Evolutionary conservation across 352 stramenopile species (phyloP), one percentile per base, ranked within the genome.

Genomic region (Pythium brachiatum): DNA sequence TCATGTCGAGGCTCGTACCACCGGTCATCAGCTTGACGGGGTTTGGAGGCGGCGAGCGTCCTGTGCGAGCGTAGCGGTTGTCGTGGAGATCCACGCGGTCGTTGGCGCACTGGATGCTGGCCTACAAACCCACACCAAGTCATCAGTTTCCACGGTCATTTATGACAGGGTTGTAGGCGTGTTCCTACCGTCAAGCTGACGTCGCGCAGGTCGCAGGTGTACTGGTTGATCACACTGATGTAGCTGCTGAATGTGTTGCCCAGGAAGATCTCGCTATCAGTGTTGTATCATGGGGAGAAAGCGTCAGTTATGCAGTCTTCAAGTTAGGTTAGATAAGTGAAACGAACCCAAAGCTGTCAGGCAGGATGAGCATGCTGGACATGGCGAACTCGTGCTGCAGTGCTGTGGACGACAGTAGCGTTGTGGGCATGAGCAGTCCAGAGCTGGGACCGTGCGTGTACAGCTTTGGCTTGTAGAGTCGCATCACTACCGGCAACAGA

Each of bases 221-320:
- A 95, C 56, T 88, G 86, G 70, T 97, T 97, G 55, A 97, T 92
- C 20, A 97, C 89, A 58, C 81, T 94, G 70, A 97, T 96, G 73
- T 97, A 97, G 72, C 88, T 96, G 74, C 86, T 95, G 64, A 97
- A 97, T 21, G 84, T 95, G 73, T 97, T 95, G 64, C 90, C 90
- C 52, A 96, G 72, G 62, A 96, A 97, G 51, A 97, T 97, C 68
- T 96, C 90, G 27, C 86, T 95, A 48, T n/a, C 46, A 25, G 29
- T n/a, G 11, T 41, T 16, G 21, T 16, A 56, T 23, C 43, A 50
- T 12, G 20, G 43, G 15, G 43, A 31, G 13, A 39, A 44, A 44
- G 16, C 36, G 36, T 44, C 36, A 44, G 36, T 44, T 13, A 39
- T 21, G n/a, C 16, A 18, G 36, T 18, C 36, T 44, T 44, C 15